Conservation (phyloP, 2,329 filamentous ascomycete species). For the Ciborinia camelliae region DNA sequence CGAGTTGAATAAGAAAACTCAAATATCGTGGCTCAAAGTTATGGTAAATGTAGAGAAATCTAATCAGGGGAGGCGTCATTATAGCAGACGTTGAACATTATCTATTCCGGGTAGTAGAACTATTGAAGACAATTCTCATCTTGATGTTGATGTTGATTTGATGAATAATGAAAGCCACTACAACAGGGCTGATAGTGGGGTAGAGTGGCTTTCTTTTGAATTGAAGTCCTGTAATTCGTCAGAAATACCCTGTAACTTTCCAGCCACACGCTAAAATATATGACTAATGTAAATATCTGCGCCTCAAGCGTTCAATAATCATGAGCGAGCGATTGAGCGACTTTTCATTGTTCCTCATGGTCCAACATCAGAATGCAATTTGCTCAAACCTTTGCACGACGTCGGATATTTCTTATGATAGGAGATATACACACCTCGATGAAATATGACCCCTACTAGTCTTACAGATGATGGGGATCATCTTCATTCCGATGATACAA, state of each 20-base stretch:
- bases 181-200: not conserved
- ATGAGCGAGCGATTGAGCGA: not conserved
- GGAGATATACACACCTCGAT: not conserved
- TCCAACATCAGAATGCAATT: constrained; percentile 2
- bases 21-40: not conserved
- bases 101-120: too few species aligned
- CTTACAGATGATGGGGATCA: constrained; percentile 12
- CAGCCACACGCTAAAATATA: not conserved
- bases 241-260: not conserved
- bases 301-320: not conserved
- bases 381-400: not conserved
- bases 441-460: constrained; percentile 3
- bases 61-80: constrained; percentile 46
- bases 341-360: not conserved
- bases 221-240: not conserved
- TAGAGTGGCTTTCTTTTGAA: not conserved
- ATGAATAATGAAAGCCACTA: not conserved
- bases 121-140: not conserved
- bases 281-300: constrained; percentile 1
- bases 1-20: not conserved
- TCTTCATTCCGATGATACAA: constrained; percentile 10
- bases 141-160: not conserved
- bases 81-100: constrained; percentile 70
- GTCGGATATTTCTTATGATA: not conserved
- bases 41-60: not conserved